phyloP scores from a whole-genome alignment of 768 basidiomycete species.

The Bullera alba region DNA sequence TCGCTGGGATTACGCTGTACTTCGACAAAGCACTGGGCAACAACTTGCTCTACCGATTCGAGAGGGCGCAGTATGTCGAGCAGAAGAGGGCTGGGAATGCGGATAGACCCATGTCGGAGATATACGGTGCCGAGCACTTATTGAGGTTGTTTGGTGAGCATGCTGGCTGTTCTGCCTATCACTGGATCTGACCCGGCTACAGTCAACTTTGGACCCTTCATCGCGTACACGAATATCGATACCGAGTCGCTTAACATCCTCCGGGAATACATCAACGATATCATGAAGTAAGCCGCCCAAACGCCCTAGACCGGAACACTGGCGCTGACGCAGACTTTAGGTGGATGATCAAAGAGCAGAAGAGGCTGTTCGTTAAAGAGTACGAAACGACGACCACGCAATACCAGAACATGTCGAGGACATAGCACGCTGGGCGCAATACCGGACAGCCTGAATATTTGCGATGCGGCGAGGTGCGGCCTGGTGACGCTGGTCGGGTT shows the following conservation, averaged over 20 bases:
- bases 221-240: conserved; percentile 83
- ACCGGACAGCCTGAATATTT: too few species aligned
- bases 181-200: conserved; percentile 6
- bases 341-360: conserved; percentile 70
- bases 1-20: conserved; percentile 78
- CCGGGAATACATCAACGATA: conserved; percentile 80
- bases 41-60: conserved; percentile 88
- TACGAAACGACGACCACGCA: conserved; percentile 69
- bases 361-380: conserved; percentile 64
- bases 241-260: conserved; percentile 73
- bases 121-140: conserved; percentile 93
- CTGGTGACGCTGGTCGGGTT: too few species aligned
- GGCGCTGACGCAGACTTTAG: conserved; percentile 46
- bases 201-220: conserved; percentile 91
- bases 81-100: conserved; percentile 62
- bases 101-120: conserved; percentile 77
- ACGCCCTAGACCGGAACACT: neutral
- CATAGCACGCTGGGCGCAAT: conserved; percentile 51
- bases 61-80: conserved; percentile 84
- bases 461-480: too few species aligned
- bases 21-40: conserved; percentile 81
- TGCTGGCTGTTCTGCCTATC: neutral
- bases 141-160: conserved; percentile 77
- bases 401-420: conserved; percentile 76
- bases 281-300: conserved; percentile 59